Base-by-base conservation (phyloP, 306 rosid genomes). In the Lagenaria siceraria region DNA sequence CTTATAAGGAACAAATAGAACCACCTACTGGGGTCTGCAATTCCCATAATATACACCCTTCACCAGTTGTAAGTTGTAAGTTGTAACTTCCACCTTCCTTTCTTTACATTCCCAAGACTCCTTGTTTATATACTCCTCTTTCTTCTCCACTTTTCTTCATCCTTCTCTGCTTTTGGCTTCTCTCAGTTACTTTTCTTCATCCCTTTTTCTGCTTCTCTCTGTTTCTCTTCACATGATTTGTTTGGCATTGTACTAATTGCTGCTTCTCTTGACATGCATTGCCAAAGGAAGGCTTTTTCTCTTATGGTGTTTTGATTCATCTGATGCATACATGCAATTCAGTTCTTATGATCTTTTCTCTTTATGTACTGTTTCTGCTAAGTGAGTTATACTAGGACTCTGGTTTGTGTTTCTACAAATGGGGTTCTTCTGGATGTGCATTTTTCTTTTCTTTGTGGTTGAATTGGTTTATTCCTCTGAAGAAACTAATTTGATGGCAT, bases 21-120 rank as follows among this genome's bases (percentile, higher is more conserved):
- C 72, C 72, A 64, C 72, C 72, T 19, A 6, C 71, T 63, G 71
- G 71, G 71, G 24, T 63, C 71, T 63, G 66, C 66, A 6, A 60
- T 60, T 15, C 31, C 31, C 13, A 21, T 15, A 52, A 22, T 10
- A 21, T 22, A 21, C 62, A 56, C 27, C 33, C 8, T 59, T 62
- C 68, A 62, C 68, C 65, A 59, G 36, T 59, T 59, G 36, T 59
- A 25, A 59, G 8, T 25, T 59, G 62, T 55, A 56, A 56, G 31
- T 56, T 56, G 65, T 59, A 59, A 25, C 65, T 11, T 11, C 70
- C 22, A 63, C 43, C 17, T 64, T 64, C 48, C 14, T 5, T 6
- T 19, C 71, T 35, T 64, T 64, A 38, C 43, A 15, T 64, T 46
- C 21, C 43, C 70, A 7, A 25, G n/a, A 13, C 6, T 63, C 46